Percentiles rank a stretch among this genome's conserved stretches.
Evolutionary conservation across 495 filamentous ascomycete species (phyloP).

Genomic region (Lasiosphaeris hirsuta): DNA sequence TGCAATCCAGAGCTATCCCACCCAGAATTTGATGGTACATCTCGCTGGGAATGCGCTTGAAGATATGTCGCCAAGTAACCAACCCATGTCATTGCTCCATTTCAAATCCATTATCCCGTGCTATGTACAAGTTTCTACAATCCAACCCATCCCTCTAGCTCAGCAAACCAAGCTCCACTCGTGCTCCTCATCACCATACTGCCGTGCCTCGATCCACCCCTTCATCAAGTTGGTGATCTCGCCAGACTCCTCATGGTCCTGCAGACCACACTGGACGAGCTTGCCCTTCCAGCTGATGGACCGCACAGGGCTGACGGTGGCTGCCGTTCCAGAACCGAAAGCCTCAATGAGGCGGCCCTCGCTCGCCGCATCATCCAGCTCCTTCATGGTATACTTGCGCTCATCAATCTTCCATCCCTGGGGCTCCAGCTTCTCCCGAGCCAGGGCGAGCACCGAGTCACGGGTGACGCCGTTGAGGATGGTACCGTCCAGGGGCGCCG

Average conservation of each 20-base stretch:
- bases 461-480: constrained; percentile 93
- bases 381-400: constrained; percentile 83
- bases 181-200: constrained; percentile 90
- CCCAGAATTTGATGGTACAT: too few species aligned
- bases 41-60: too few species aligned
- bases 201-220: constrained; percentile 90
- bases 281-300: constrained; percentile 80
- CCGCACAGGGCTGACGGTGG: constrained; percentile 76
- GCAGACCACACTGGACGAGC: constrained; percentile 73
- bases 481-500: constrained; percentile 92
- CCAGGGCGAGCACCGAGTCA: constrained; percentile 80
- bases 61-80: not conserved
- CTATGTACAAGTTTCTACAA: constrained; percentile 4
- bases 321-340: constrained; percentile 91
- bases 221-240: constrained; percentile 83
- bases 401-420: constrained; percentile 87
- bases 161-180: constrained; percentile 66
- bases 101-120: constrained; percentile 5
- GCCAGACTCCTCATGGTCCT: constrained; percentile 76
- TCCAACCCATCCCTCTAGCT: not conserved
- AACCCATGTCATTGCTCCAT: not conserved
- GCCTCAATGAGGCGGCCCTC: constrained; percentile 89
- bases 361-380: constrained; percentile 70
- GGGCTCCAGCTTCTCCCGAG: constrained; percentile 73
- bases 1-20: too few species aligned